Evolutionary conservation across 495 filamentous ascomycete genomes (phyloP), one percentile per base, ranked within the genome.

Genomic region (Hypomontagnella monticulosa): DNA sequence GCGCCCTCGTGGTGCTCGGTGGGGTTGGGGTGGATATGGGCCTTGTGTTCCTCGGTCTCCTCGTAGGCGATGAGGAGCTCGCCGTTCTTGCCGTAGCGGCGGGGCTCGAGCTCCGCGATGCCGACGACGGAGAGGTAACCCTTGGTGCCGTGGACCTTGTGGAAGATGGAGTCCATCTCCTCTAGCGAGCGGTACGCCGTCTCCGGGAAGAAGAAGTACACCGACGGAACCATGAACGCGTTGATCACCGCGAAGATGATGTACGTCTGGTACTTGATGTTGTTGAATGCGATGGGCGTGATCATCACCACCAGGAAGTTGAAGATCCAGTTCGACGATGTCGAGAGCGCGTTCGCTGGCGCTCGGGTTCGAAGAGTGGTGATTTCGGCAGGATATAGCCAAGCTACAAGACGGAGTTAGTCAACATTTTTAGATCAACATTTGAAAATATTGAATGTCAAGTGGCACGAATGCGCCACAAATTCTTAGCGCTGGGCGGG

Each of bases 201-300:
- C 71, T 92, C 89, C 0, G 89, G 89, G 71, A 89, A 91, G 83
- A 91, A 89, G 81, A 90, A 89, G 76, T 88, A 91, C 49, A 89
- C 82, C 4, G 84, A 79, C 0, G 88, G 88, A 54, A 91, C 79
- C 71, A 92, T 91, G 71, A 84, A 81, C 44, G 86, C 87, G 73
- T 92, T 92, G 68, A 90, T 89, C 58, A 87, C 87, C 11, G 90
- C 91, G 69, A 93, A 93, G 70, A 92, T 90, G 69, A 91, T 87
- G 70, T 93, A 93, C 2, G 89, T 92, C 73, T 84, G 77, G 71
- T 89, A 92, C 11, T 75, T 73, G 66, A 92, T 92, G 41, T 79
- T 85, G 52, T 85, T 72, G 72, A 92, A 92, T 0, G 87, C 81
- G 0, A 90, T 79, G 0, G 91, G 90, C 0, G 89, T 89, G 58